phyloP scores from a whole-genome alignment of 108 stramenopile species.

The Nitzschia putrida region DNA sequence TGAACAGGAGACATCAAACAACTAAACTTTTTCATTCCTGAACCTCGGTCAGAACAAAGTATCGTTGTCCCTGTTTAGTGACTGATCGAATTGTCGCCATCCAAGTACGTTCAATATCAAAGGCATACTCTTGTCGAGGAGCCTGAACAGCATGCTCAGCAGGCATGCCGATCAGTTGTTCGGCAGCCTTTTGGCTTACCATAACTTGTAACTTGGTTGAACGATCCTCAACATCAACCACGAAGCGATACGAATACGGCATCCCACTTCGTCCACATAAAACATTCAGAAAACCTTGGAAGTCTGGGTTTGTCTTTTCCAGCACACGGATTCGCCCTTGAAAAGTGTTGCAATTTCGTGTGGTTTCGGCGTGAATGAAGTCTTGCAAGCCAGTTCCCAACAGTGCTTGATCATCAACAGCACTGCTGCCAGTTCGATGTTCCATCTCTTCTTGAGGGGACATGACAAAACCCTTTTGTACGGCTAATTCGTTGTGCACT shows the following conservation, averaged over 20 bases:
- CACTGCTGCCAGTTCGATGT: constrained; percentile 63
- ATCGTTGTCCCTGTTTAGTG: not conserved
- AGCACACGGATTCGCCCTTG: too few relatives aligned
- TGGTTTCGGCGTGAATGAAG: not conserved
- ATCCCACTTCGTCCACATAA: not conserved
- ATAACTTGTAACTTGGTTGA: constrained; percentile 3
- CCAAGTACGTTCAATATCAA: constrained; percentile 7
- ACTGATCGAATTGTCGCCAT: not conserved
- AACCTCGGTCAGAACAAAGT: constrained; percentile 14
- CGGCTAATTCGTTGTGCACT: constrained; percentile 54
- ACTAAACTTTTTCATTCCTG: too few relatives aligned
- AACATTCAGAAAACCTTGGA: constrained; percentile 4
- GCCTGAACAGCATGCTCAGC: not conserved
- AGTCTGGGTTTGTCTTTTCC: constrained; percentile 4
- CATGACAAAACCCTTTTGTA: too few relatives aligned
- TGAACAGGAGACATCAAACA: too few relatives aligned
- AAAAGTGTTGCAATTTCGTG: not conserved
- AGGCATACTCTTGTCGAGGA: not conserved
- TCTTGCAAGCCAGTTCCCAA: not conserved
- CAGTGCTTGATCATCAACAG: too few relatives aligned
- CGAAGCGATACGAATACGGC: not conserved
- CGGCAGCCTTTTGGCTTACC: not conserved
- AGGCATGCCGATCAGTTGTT: not conserved
- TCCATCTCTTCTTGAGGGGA: constrained; percentile 37
- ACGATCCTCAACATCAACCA: not conserved